These are phyloP conservation scores for Sclerotinia sclerotiorum DNA, from an alignment of 2,329 filamentous ascomycete species.

Conservation along the genomic window DNA sequence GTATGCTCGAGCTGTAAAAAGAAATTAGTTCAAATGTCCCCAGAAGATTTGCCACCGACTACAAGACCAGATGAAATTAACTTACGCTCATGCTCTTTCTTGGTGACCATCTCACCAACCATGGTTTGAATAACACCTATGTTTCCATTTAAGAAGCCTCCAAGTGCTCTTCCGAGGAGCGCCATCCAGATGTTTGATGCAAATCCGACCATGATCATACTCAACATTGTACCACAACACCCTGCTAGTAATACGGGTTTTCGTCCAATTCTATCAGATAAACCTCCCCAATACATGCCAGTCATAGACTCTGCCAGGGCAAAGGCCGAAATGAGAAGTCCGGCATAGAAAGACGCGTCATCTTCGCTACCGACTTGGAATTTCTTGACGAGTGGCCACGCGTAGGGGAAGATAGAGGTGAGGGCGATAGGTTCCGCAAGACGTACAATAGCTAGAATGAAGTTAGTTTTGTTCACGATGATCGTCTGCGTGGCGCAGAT, in stretches of 20 bases:
- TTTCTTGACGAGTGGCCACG: conserved; percentile 77
- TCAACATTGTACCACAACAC: conserved; percentile 78
- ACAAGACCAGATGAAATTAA: not conserved
- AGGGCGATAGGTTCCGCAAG: conserved; percentile 90
- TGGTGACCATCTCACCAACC: conserved; percentile 83
- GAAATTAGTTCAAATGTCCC: conserved; percentile 6
- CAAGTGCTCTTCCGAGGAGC: conserved; percentile 70
- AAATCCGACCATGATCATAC: conserved; percentile 80
- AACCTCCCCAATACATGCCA: conserved; percentile 82
- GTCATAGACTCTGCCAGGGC: conserved; percentile 79
- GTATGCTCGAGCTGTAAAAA: conserved; percentile 63
- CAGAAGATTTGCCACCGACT: not conserved
- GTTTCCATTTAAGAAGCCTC: conserved; percentile 85
- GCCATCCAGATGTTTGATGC: conserved; percentile 83
- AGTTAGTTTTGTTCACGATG: conserved; percentile 25
- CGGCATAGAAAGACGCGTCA: conserved; percentile 85
- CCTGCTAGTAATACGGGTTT: conserved; percentile 84
- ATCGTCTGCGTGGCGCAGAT: conserved; percentile 14
- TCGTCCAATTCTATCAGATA: conserved; percentile 79
- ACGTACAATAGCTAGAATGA: conserved; percentile 74
- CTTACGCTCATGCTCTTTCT: conserved; percentile 39
- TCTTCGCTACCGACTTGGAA: conserved; percentile 69
- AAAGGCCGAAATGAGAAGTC: conserved; percentile 83
- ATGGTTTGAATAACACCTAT: conserved; percentile 84
- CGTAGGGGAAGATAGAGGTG: conserved; percentile 91